Base-by-base conservation (phyloP, 2,329 filamentous ascomycete species). In the Chalara sp. region DNA sequence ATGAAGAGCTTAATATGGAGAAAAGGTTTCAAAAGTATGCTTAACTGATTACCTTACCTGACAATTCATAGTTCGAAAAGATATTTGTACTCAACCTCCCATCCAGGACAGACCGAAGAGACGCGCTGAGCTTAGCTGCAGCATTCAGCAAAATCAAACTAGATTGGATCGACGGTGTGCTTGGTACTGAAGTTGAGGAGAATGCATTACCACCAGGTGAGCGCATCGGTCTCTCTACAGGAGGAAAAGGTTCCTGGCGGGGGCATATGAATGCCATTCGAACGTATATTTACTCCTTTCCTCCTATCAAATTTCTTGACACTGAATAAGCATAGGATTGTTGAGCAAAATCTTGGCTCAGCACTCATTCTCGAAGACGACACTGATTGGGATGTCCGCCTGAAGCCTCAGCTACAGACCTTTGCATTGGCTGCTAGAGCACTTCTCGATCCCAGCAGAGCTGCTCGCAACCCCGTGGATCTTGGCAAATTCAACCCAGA, bases 361-460 rank as follows among this genome's bases (percentile, higher is more conserved):
- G 70, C 68, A 6, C 53, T 72, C 11, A 68, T 72, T 21, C 56
- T 72, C 57, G 69, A 72, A 52, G 70, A 71, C 48, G 68, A 72
- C 56, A 63, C 69, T 51, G 70, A 72, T 56, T 72, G 69, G 70
- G 69, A 72, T 53, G 62, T 70, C 42, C 58, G 64, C 31, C 32
- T 50, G 28, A 45, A 46, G 28, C 12, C 39, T 12, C 48, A 50
- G 35, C 43, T 50, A 28, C 52, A 53, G n/a, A 55, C 62, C 28
- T 60, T 66, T 43, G 63, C 63, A 6, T 30, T 37, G 11, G 39
- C 45, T 11, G 12, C 29, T 13, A 35, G 35, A 11, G 35, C 46
- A 8, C 46, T 48, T 28, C 21, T 21, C 21, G 21, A 2, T 21
- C 21, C 21, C 21, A 21, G 21, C 21, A 21, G 2, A 21, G 21